Base-by-base conservation (phyloP, 2,329 filamentous ascomycete species). In the Aspergillus sp. region DNA sequence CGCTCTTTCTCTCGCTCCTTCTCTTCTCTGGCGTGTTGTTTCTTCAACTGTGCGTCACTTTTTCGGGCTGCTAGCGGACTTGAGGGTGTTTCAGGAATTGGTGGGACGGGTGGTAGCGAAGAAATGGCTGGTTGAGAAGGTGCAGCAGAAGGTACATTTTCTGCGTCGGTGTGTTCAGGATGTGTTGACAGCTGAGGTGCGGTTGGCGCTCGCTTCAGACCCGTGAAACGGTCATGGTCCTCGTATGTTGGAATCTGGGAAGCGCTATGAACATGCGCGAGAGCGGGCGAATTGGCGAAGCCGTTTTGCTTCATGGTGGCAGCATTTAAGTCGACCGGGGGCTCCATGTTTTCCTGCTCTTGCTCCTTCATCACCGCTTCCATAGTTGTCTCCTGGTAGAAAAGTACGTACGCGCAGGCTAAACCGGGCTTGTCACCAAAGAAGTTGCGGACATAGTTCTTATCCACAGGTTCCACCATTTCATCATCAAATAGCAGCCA, bases 401-500 rank as follows among this genome's bases (percentile, higher is more conserved):
- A 99, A 9, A 99, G 80, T 15, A 99, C 93, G 68, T 99, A 99
- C 30, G 95, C 95, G 67, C 93, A 97, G 9, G 95, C 95, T 73
- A 96, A 85, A 3, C 91, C 92, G 0, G 89, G 88, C 68, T 90
- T 91, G 71, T 97, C 95, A 15, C 95, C 95, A 67, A 99, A 99
- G 76, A 99, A 99, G 72, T 96, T 97, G 63, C 89, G 86, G 38
- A 99, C 95, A 69, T 96, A 99, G 70, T 90, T 88, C 75, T 97
- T 97, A 74, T 97, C 92, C 5, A 99, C 95, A 0, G 95, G 95
- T 73, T 99, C 95, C 4, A 99, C 95, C 86, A 98, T 92, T 76
- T 99, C 95, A 68, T 99, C 95, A 66, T 99, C 95, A 66, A 99
- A 99, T 5, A 99, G 78, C 42, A 99, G 79, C 95, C 95, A 99